Base-by-base conservation (phyloP, 257 asterid genomes). In the Jaltomata sinuosa region DNA sequence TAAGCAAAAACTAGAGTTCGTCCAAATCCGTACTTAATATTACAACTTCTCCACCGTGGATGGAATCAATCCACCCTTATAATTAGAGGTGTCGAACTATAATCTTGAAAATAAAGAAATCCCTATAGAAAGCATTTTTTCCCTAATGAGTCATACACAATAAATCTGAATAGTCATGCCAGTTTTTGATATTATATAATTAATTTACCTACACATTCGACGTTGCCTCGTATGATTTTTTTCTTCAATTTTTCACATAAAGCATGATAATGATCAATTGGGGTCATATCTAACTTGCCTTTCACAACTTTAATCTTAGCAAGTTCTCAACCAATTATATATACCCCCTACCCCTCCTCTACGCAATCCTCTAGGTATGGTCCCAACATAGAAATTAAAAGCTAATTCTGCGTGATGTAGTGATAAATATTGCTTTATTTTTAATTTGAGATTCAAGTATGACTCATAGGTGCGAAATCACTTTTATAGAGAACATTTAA, bases 261-360 rank as follows among this genome's bases (percentile, higher is more conserved):
- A 19, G 19, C 77, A 36, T 68, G 27, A 68, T 36, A 34, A 9
- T n/a, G n/a, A n/a, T 22, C 19, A 12, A 47, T 71, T 71, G 81
- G 81, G 25, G 27, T 47, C 81, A 76, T 76, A 45, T 27, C 81
- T 8, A 27, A 76, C 81, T 49, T 49, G 57, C 8, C 45, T 49
- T 49, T 27, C 59, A 47, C 15, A 76, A 76, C 57, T 47, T 14
- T 45, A 38, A 67, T 18, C 49, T 11, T 47, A 47, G 42, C 81
- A 76, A 76, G 61, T 76, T 76, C 27, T 47, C 61, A 14, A 47
- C 81, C 81, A 76, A 76, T 76, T 45, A 47, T 47, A 25, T n/a
- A 36, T 69, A 21, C 18, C 59, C 81, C 27, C 2, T 42, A 12
- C 36, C 32, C 31, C 67, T 36, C 40, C 0, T 7, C 59, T 6